Conservation (phyloP, 2,329 filamentous ascomycete species). For the Stachybotrys echinatus region DNA sequence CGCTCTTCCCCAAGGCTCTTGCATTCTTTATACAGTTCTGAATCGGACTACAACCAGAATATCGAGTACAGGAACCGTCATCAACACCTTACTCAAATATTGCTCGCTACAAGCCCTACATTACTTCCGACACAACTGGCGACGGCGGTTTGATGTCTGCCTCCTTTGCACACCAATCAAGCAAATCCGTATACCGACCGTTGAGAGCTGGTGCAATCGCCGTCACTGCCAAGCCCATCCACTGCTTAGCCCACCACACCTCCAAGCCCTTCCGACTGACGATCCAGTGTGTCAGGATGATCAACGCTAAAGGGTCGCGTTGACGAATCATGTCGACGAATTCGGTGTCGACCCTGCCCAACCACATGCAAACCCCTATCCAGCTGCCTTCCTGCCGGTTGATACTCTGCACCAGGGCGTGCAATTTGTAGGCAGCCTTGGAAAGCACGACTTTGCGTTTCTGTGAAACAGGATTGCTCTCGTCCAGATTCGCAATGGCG, state of each 20-base stretch:
- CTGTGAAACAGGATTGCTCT: background rate
- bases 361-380: constrained; percentile 3
- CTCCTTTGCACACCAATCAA: constrained; percentile 5
- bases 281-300: constrained; percentile 5
- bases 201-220: constrained; percentile 2
- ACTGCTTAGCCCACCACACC: constrained; percentile 7
- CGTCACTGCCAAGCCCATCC: constrained; percentile 1
- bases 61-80: no score
- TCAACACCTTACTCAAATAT: no score
- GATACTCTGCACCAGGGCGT: background rate
- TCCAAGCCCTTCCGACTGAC: background rate
- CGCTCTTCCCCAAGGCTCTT: no score
- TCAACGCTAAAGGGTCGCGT: constrained; percentile 4
- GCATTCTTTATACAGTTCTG: no score
- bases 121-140: background rate
- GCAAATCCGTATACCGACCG: constrained; percentile 1
- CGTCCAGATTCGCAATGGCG: background rate
- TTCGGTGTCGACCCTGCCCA: constrained; percentile 1
- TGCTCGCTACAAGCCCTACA: background rate
- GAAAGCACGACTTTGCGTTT: background rate
- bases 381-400: background rate
- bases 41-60: no score
- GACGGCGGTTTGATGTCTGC: background rate
- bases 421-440: background rate
- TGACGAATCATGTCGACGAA: constrained; percentile 2